Evolutionary conservation across 2,329 filamentous ascomycete genomes (phyloP).

Genomic region (Triangularia verruculosa): DNA sequence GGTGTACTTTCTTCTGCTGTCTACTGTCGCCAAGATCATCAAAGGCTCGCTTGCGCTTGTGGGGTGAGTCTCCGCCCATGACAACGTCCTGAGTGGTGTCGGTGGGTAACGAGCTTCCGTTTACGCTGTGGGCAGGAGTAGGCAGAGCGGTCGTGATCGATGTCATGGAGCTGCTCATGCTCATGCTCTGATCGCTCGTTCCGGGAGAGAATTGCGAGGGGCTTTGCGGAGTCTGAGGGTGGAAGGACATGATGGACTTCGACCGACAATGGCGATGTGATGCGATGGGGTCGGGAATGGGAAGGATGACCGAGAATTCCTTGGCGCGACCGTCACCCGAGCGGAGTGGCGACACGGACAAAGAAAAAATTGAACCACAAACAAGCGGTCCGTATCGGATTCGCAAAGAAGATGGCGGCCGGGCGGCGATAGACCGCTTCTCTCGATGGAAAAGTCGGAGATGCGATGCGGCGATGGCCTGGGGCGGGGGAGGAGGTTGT

Average conservation of each 20-base stretch:
- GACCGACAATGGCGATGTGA: conserved; percentile 14
- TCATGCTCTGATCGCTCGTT: conserved; percentile 50
- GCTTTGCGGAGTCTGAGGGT: conserved; percentile 66
- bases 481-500: conserved; percentile 22
- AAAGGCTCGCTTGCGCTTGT: conserved; percentile 60
- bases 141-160: conserved; percentile 54
- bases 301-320: conserved; percentile 28
- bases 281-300: conserved; percentile 32
- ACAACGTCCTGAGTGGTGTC: conserved; percentile 41
- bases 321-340: conserved; percentile 21
- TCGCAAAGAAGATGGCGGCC: conserved; percentile 12
- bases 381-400: background rate
- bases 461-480: conserved; percentile 15
- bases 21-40: conserved; percentile 56
- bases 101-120: conserved; percentile 49
- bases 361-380: conserved; percentile 18
- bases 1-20: conserved; percentile 59
- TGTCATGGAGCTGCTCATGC: conserved; percentile 51
- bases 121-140: conserved; percentile 62
- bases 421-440: background rate
- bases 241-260: conserved; percentile 60
- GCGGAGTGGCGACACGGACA: conserved; percentile 23
- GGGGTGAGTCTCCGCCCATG: conserved; percentile 52
- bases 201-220: conserved; percentile 60
- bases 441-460: conserved; percentile 5